Evolutionary conservation across 345 rosid genomes (phyloP), one percentile per base, ranked within the genome.

Genomic region (Mercurialis annua): DNA sequence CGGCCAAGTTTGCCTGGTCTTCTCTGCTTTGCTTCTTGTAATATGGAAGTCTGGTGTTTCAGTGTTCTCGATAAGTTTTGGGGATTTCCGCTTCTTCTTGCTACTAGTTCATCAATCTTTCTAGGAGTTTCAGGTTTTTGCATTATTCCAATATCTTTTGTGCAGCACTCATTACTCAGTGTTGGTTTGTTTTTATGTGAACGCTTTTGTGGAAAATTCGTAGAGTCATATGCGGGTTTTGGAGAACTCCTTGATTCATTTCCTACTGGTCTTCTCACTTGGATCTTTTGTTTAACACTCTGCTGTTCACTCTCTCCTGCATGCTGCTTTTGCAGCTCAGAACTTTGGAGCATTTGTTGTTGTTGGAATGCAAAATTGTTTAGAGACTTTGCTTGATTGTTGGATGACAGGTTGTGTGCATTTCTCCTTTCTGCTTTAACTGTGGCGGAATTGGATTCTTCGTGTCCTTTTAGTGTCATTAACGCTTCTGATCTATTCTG

Each of bases 91-190:
- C 70, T 76, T 70, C 65, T 72, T 56, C 71, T 80, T 40, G 69
- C 69, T 54, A 67, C 62, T 16, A 66, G 77, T 75, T 86, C 86
- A 29, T 74, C 70, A 34, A 75, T 78, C 72, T 78, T 82, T 66
- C 56, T 66, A 38, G 74, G 77, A 52, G 67, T 71, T 49, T 74
- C 79, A 49, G 64, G 40, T 73, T 72, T 77, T 24, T 62, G 69
- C 68, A 48, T 29, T 61, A 43, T 47, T 62, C 67, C 75, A 40
- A 49, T 66, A 48, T 58, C 54, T 71, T 82, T 76, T 17, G 55
- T 64, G 52, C 70, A 65, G 58, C 42, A 73, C 72, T 71, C 81
- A 77, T 65, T 84, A 43, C 50, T 50, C 75, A 69, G 55, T 52
- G 71, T 78, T 43, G 65, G 60, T 69, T 83, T 83, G 50, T 65